Evolutionary conservation across 2,329 filamentous ascomycete genomes (phyloP).

Genomic region (Westerdykella aurantiaca): DNA sequence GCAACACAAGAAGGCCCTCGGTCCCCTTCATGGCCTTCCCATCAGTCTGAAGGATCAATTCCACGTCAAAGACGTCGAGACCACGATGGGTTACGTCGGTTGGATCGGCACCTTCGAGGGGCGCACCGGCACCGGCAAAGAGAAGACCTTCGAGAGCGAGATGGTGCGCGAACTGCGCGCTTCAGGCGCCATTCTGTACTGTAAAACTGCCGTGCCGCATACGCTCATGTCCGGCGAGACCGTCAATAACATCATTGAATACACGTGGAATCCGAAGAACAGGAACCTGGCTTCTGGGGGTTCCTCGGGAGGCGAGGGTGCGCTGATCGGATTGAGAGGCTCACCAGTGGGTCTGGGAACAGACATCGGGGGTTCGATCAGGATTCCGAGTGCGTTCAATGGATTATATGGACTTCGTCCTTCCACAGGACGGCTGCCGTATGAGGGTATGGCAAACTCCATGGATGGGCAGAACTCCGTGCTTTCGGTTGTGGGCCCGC

Average conservation of each 20-base stretch:
- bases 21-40: conserved; percentile 44
- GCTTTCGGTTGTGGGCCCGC: conserved; percentile 57
- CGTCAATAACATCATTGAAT: conserved; percentile 56
- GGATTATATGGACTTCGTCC: conserved; percentile 53
- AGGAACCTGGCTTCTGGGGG: conserved; percentile 50
- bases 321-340: conserved; percentile 51
- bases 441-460: conserved; percentile 49
- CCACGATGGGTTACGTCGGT: conserved; percentile 56
- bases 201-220: conserved; percentile 54
- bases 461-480: conserved; percentile 61
- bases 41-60: conserved; percentile 48
- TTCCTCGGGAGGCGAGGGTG: conserved; percentile 57
- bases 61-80: conserved; percentile 44
- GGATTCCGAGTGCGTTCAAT: conserved; percentile 56
- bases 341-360: conserved; percentile 54
- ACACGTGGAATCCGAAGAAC: conserved; percentile 54
- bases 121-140: conserved; percentile 47
- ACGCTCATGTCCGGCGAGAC: conserved; percentile 57
- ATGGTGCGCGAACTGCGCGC: conserved; percentile 51
- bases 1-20: conserved; percentile 32
- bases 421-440: conserved; percentile 46
- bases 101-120: conserved; percentile 61
- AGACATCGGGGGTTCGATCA: conserved; percentile 52
- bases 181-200: conserved; percentile 53
- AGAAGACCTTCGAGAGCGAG: conserved; percentile 52